These are phyloP conservation scores for Salvia splendens DNA, from an alignment of 257 asterid genomes.

Conservation along the genomic window DNA sequence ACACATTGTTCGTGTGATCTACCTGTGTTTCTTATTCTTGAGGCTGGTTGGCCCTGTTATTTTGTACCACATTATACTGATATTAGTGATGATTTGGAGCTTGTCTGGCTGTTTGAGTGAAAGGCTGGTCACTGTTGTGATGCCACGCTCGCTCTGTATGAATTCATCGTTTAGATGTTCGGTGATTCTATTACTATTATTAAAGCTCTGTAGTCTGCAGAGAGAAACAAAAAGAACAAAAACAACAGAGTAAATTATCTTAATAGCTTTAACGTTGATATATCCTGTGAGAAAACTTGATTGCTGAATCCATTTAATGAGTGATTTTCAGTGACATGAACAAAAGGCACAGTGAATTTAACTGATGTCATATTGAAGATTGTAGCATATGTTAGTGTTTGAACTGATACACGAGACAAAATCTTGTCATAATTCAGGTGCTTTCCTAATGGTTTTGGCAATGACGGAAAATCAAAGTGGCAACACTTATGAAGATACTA, in stretches of 20 bases:
- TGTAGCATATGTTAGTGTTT: neutral
- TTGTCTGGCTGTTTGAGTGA: constrained; percentile 1
- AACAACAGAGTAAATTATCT: too few relatives aligned
- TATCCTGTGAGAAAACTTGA: neutral
- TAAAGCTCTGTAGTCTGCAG: neutral
- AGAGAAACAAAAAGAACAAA: neutral
- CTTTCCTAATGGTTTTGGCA: constrained; percentile 21
- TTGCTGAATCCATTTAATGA: neutral
- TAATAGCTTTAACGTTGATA: neutral
- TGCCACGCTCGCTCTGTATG: neutral
- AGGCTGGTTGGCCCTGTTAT: neutral
- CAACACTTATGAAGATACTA: constrained; percentile 64
- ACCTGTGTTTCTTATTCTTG: neutral
- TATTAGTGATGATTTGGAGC: constrained; percentile 10
- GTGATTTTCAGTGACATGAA: neutral
- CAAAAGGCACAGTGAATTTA: neutral
- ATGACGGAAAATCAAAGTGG: constrained; percentile 48
- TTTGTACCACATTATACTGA: neutral
- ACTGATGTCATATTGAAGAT: neutral
- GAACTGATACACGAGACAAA: constrained; percentile 8
- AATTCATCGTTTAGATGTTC: neutral
- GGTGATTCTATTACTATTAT: neutral
- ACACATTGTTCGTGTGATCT: neutral
- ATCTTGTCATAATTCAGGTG: constrained; percentile 23
- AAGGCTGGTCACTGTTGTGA: neutral